Conservation (phyloP, 768 basidiomycete species). For the Panaeolus papilionaceus region DNA sequence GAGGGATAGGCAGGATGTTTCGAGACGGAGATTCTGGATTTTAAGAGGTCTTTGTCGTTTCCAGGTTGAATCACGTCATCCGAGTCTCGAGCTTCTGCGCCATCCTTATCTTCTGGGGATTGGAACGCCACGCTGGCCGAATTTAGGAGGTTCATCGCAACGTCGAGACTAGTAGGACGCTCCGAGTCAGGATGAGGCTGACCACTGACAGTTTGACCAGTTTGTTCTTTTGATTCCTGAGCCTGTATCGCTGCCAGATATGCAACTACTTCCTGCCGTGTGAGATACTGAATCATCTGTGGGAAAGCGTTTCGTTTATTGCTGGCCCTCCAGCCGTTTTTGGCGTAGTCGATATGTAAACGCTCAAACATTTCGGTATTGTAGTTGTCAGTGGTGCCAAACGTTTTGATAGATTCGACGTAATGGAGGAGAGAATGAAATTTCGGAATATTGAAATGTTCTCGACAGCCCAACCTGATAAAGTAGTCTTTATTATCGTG, state of each 20-base stretch:
- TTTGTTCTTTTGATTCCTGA: no score
- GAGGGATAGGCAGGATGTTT: slow-evolving; percentile 24
- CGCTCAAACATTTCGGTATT: slow-evolving; percentile 34
- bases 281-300: slow-evolving; percentile 38
- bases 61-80: no score
- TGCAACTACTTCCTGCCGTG: no score
- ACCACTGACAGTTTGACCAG: no score
- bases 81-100: no score
- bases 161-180: no score
- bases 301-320: slow-evolving; percentile 34
- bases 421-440: slow-evolving; percentile 16
- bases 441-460: slow-evolving; percentile 20
- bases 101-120: no score
- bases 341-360: slow-evolving; percentile 47
- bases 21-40: slow-evolving; percentile 19
- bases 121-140: no score
- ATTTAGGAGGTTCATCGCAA: no score
- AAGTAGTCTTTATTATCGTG: slow-evolving; percentile 16
- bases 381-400: slow-evolving; percentile 34
- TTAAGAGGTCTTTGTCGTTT: no score
- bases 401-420: background rate
- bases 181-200: no score
- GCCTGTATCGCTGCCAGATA: no score
- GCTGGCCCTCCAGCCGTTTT: slow-evolving; percentile 33
- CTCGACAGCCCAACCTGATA: background rate